phyloP scores from a whole-genome alignment of 495 filamentous ascomycete species.

The Rusavskia elegans region DNA sequence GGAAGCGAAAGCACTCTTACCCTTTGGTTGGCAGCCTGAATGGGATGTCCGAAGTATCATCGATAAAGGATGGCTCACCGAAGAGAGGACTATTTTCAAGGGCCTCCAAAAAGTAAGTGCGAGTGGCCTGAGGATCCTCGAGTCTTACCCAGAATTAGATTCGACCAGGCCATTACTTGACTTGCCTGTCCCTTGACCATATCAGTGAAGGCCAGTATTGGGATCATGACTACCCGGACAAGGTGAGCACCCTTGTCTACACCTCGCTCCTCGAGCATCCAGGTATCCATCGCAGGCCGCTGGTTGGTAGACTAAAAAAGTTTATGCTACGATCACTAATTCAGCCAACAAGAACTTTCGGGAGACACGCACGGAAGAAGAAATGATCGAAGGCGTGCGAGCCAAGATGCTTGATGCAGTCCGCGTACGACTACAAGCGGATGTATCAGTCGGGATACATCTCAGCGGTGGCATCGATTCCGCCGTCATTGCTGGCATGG shows the following conservation, averaged over 20 bases:
- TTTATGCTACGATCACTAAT: not conserved
- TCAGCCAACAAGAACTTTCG: not conserved
- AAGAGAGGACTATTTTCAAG: slow-evolving; percentile 27
- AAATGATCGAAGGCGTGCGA: slow-evolving; percentile 30
- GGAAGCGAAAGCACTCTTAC: slow-evolving; percentile 31
- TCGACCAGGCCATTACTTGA: slow-evolving; percentile 20
- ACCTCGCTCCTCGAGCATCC: not conserved
- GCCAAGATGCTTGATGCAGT: slow-evolving; percentile 28
- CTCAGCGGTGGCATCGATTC: slow-evolving; percentile 38
- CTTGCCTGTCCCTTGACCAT: slow-evolving; percentile 12
- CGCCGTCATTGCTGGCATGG: slow-evolving; percentile 35
- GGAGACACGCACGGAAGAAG: slow-evolving; percentile 23
- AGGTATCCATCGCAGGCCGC: no score
- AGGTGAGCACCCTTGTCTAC: slow-evolving; percentile 15
- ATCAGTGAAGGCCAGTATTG: slow-evolving; percentile 26
- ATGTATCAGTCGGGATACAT: slow-evolving; percentile 36
- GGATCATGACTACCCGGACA: slow-evolving; percentile 31
- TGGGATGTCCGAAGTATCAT: slow-evolving; percentile 30
- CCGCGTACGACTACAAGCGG: slow-evolving; percentile 30
- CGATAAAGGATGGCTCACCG: slow-evolving; percentile 22
- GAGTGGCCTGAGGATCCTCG: not conserved
- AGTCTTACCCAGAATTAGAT: slow-evolving; percentile 13
- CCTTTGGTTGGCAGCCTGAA: slow-evolving; percentile 28
- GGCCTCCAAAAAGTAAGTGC: slow-evolving; percentile 21
- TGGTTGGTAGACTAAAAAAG: no score